Base-by-base conservation (phyloP, 768 basidiomycete species). In the Scleroderma bovista region DNA sequence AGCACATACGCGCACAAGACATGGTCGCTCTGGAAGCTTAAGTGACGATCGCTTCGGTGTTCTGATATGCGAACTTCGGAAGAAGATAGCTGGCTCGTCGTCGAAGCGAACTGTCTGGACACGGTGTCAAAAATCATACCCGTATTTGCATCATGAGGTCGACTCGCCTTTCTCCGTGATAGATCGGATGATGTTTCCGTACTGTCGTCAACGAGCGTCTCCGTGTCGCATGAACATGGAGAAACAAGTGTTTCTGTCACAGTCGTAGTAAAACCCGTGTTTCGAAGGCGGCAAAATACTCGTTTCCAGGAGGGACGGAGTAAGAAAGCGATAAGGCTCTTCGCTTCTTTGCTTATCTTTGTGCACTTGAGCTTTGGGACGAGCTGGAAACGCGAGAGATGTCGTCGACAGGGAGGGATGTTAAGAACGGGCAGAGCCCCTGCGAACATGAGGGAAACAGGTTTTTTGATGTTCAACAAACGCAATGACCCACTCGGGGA, bases 41-140 rank as follows among this genome's bases (percentile, higher is more conserved):
- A 3, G 15, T 19, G 50, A 51, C 26, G 56, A 48, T 19, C 42
- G 53, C 19, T 46, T 57, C 17, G 34, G 52, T 29, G 51, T 52
- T 7, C 48, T 56, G 5, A 66, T 54, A 40, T 64, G 57, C 19
- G 48, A 6, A 23, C 16, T 61, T 7, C 51, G 54, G 9, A 57
- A 52, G 32, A 64, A 60, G 32, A 60, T 55, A 17, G 59, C 34
- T n/a, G 64, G 66, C 12, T 46, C 56, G 13, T 61, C 59, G 45
- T 63, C 23, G 13, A 66, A 66, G 47, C 66, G 64, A 43, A 66
- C 64, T 36, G 42, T 51, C 39, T 65, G 59, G 2, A 10, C 3
- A 17, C 42, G 9, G 6, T 15, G 16, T 50, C 3, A 50, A 20
- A 22, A n/a, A 32, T 20, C 20, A 15, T 33, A 8, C 22, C n/a